Percentiles rank a stretch among this genome's conserved stretches.
phyloP scores from a whole-genome alignment of 1,139 yeast genomes.

The Pichia kudriavzevii region DNA sequence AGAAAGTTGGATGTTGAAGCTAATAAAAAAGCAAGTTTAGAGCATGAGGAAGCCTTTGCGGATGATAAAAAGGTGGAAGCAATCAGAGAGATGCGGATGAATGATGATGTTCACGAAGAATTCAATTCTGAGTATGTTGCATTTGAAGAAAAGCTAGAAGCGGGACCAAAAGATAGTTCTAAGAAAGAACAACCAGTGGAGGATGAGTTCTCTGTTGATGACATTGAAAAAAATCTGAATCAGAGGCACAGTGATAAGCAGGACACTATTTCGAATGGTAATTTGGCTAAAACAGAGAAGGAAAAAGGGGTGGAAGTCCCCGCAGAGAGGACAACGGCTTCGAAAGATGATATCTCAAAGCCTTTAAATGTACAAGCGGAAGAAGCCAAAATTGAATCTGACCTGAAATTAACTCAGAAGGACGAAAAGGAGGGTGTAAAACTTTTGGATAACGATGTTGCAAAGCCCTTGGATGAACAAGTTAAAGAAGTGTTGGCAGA shows the following conservation, averaged over 20 bases:
- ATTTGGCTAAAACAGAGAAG: constrained; percentile 19
- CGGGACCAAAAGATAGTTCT: not conserved
- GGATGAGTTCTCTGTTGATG: no score
- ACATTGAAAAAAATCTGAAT: not conserved
- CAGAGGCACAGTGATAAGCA: constrained; percentile 7
- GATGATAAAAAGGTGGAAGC: constrained; percentile 5
- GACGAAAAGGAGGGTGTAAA: constrained; percentile 14
- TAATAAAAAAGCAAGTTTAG: constrained; percentile 9
- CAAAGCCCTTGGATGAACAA: constrained; percentile 22
- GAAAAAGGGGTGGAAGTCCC: no score
- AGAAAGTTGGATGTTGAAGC: not conserved
- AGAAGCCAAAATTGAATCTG: constrained; percentile 6
- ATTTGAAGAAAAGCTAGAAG: constrained; percentile 3
- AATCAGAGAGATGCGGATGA: constrained; percentile 5
- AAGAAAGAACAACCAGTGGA: no score
- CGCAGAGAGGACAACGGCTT: no score
- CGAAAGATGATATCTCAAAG: constrained; percentile 22
- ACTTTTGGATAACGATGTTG: constrained; percentile 5
- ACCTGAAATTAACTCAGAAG: constrained; percentile 2
- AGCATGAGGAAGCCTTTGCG: not conserved
- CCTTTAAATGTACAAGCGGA: constrained; percentile 11
- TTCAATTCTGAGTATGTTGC: not conserved
- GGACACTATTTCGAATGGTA: constrained; percentile 21
- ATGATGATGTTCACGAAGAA: constrained; percentile 5
- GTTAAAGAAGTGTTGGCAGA: constrained; percentile 8